Percentiles rank a stretch among this genome's conserved stretches.
Evolutionary conservation across 2,329 filamentous ascomycete genomes (phyloP).

Genomic region (Xylariaceae sp.): DNA sequence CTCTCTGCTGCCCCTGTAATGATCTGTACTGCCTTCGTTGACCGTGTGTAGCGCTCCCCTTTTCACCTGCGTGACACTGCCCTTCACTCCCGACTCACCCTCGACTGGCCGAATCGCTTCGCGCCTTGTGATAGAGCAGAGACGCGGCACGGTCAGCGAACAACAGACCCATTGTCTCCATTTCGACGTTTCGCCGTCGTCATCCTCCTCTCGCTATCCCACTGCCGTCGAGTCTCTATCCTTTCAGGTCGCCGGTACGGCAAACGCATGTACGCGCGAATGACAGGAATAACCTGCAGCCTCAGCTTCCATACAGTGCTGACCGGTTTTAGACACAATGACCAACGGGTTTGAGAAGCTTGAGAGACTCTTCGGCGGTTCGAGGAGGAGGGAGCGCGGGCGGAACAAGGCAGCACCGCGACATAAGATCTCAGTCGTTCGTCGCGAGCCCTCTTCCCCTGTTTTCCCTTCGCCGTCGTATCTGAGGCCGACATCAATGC

Average conservation of each 20-base stretch:
- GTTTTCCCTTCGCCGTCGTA: slow-evolving; percentile 32
- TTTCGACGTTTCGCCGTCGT: too few relatives aligned
- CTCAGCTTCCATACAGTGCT: neutral
- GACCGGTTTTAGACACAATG: slow-evolving; percentile 27
- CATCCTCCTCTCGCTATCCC: neutral
- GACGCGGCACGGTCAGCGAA: too few relatives aligned
- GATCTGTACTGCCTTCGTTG: slow-evolving; percentile 13
- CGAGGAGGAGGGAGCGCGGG: slow-evolving; percentile 30
- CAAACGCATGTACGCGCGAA: neutral
- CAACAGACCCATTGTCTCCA: neutral
- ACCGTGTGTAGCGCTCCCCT: slow-evolving; percentile 12
- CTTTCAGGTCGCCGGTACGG: neutral
- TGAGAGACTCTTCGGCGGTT: slow-evolving; percentile 41
- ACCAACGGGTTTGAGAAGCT: slow-evolving; percentile 39
- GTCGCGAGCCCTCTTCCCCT: slow-evolving; percentile 9
- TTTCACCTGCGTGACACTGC: slow-evolving; percentile 6
- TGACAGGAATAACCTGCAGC: neutral
- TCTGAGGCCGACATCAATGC: slow-evolving; percentile 45
- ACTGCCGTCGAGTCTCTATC: neutral
- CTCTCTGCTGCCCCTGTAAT: slow-evolving; percentile 13
- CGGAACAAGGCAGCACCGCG: slow-evolving; percentile 16
- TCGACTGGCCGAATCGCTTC: neutral
- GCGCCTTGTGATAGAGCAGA: too few relatives aligned
- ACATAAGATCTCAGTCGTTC: slow-evolving; percentile 8
- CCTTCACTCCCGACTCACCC: neutral